Percentiles rank a stretch among this genome's conserved stretches.
Evolutionary conservation across 306 rosid genomes (phyloP).

Genomic region (Fagus sylvatica): DNA sequence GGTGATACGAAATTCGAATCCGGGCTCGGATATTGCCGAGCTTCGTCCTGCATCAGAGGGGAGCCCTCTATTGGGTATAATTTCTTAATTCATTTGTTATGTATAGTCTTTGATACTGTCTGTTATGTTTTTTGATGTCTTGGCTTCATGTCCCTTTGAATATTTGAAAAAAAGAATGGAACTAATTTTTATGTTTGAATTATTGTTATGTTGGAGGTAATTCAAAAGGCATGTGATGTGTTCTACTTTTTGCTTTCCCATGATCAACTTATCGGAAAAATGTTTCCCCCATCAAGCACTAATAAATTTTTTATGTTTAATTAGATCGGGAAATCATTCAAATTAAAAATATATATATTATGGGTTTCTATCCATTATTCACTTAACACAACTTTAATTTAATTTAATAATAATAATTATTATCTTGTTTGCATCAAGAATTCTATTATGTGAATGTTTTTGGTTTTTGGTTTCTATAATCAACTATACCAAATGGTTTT

Average conservation of each 20-base stretch:
- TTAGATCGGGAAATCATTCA: neutral
- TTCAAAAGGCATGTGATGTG: neutral
- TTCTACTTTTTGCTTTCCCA: neutral
- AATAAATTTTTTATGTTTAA: too few relatives aligned
- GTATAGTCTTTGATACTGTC: neutral
- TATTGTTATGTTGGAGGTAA: neutral
- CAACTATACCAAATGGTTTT: neutral
- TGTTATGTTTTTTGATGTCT: neutral
- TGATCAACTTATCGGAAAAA: too few relatives aligned
- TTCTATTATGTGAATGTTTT: too few relatives aligned
- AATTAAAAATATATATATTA: neutral
- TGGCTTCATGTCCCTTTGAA: neutral
- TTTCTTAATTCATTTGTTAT: neutral
- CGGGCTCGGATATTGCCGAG: constrained; percentile 72
- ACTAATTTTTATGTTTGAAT: neutral
- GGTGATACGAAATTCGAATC: constrained; percentile 66
- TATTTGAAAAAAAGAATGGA: neutral
- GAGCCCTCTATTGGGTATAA: constrained; percentile 80
- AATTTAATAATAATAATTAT: too few relatives aligned
- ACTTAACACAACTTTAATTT: too few relatives aligned
- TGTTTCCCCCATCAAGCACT: too few relatives aligned
- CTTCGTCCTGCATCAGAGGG: constrained; percentile 86
- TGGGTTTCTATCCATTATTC: too few relatives aligned
- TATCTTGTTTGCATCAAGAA: too few relatives aligned
- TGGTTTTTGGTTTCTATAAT: neutral